Conservation (phyloP, 345 rosid species). For the Jatropha curcas region DNA sequence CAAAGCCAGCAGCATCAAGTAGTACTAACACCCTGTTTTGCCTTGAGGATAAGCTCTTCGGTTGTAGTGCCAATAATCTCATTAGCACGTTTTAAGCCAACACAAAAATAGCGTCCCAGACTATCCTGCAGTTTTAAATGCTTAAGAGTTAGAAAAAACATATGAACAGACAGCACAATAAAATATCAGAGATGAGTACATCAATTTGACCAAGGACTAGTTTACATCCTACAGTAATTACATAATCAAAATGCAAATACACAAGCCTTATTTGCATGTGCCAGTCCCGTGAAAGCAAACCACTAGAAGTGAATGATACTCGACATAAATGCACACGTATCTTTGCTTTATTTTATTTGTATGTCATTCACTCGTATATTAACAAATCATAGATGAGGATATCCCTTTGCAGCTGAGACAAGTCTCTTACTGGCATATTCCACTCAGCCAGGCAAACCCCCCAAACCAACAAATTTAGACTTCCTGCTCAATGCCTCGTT, state of each 20-base stretch:
- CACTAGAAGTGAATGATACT: neutral
- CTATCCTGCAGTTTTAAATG: constrained; percentile 51
- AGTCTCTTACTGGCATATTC: neutral
- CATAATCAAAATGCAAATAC: neutral
- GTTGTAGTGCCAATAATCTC: constrained; percentile 89
- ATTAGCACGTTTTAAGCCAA: constrained; percentile 77
- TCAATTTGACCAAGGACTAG: no score
- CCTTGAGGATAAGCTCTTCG: constrained; percentile 87
- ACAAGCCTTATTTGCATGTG: neutral
- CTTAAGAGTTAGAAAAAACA: neutral
- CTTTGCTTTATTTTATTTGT: no score
- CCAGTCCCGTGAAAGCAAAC: neutral
- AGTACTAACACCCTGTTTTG: constrained; percentile 49
- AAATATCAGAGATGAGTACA: neutral
- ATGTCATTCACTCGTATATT: no score
- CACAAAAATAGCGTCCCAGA: constrained; percentile 71
- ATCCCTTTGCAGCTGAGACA: neutral
- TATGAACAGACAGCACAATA: neutral
- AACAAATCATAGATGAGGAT: neutral
- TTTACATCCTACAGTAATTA: neutral
- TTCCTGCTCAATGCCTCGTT: neutral
- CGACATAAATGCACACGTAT: neutral
- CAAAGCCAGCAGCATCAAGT: constrained; percentile 34
- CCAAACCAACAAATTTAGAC: no score
- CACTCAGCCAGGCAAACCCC: neutral